Evolutionary conservation across 352 stramenopile species (phyloP), one percentile per base, ranked within the genome.

Genomic region (Pythium insidiosum): DNA sequence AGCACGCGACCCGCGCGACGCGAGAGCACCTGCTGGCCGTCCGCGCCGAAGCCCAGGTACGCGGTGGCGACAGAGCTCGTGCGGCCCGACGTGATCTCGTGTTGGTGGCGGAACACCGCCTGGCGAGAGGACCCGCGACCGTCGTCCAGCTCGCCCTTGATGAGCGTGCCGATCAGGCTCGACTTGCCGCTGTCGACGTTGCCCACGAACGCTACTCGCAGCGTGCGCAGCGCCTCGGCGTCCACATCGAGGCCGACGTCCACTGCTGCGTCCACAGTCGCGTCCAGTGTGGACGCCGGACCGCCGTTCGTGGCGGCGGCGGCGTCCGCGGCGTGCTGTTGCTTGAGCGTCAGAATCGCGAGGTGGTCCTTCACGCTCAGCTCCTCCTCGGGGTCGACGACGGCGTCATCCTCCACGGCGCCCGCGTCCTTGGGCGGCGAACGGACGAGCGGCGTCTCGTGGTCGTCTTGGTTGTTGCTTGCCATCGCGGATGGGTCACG

Each of bases 71-170:
- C 80, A 34, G 68, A 86, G 49, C 80, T 92, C 26, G 82, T 94
- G 24, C 82, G 74, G 5, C 82, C 82, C n/a, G 71, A 78, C 34
- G 92, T 80, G 18, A 70, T 23, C 57, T 94, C 82, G 55, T 94
- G 82, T 58, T 94, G 86, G 63, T 94, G 82, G 43, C 81, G 78
- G 48, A 94, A 94, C 34, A 94, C 84, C 28, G 76, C 78, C 47
- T 86, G 68, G 19, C 81, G 74, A 35, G 81, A 89, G 5, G 70
- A 71, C 6, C 81, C 96, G 28, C 96, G 88, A 23, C 96, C 96
- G 63, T 99, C 95, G 62, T 99, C 96, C 34, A 99, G 68, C 23
- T 92, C 80, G 43, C 88, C 92, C 34, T 95, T 97, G 28, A 96
- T 98, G 16, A 99, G 61, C 25, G 87, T 94, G 12, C 88, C 81